Base-by-base conservation (phyloP, 139 green algal genomes). In the Microglena sp. region DNA sequence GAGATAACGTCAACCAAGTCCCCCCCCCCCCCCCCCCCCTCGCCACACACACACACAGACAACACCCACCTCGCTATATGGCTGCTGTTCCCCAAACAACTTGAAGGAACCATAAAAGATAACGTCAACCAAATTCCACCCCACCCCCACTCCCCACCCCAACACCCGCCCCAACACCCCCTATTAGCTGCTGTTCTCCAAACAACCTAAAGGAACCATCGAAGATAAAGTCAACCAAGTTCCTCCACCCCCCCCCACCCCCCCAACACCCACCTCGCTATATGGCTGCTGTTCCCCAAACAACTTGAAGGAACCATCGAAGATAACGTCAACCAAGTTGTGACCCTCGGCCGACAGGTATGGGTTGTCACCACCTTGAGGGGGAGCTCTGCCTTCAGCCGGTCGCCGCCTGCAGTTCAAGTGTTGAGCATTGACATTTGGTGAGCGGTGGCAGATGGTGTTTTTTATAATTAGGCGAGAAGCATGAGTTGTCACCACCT, bases 301-400 rank as follows among this genome's bases (percentile, higher is more conserved):
- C 44, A 91, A 63, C 76, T 85, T 86, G 21, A 93, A 76, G 24
- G 54, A 67, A 29, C 62, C 57, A 18, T 76, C 62, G 32, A 79
- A 79, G 35, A 69, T 53, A 4, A 87, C 45, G 29, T 87, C 81
- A 5, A 85, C 55, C 27, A 87, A 77, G 54, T 75, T 77, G 27
- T 70, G 57, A 8, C 89, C 89, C 71, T 92, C 85, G 0, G 74
- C 81, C 33, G 67, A 81, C 33, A 84, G 60, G 40, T 92, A 94
- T 5, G 86, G 90, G 63, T 87, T 80, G 65, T 90, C 69, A 50
- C 80, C 81, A 18, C 81, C 81, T 0, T 74, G 62, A 0, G 81
- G 81, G 67, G 75, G 71, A 26, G 70, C 60, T 34, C 58, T 60
- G 6, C 69, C 70, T 21, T 50, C 54, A 1, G 62, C 50, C 3